Percentiles rank a stretch among this genome's conserved stretches.
These are phyloP conservation scores for Blastosporella zonata DNA, from an alignment of 1,284 basidiomycete species.

Conservation along the genomic window DNA sequence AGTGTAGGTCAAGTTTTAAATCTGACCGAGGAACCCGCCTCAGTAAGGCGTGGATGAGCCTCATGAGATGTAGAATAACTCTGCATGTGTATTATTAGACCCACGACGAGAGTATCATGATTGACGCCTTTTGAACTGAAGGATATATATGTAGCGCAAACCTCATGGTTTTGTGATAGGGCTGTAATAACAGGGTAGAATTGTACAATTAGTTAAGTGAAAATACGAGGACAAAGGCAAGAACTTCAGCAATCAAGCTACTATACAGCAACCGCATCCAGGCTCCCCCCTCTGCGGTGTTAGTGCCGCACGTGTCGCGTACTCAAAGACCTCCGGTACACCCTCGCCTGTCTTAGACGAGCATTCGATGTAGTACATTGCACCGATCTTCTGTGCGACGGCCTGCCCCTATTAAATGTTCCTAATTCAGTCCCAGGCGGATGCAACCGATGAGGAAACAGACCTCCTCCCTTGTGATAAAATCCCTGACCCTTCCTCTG, in stretches of 20 bases:
- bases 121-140: no score
- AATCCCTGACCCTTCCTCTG: conserved; percentile 19
- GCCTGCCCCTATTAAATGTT: conserved; percentile 65
- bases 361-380: conserved; percentile 88
- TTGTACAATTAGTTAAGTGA: no score
- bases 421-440: background rate
- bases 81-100: background rate
- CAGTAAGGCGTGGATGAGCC: background rate
- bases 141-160: no score
- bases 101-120: no score
- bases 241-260: background rate
- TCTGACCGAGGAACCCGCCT: background rate
- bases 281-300: background rate
- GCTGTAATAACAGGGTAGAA: no score
- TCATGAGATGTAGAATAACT: background rate
- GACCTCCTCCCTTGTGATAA: conserved; percentile 5
- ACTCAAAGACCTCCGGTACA: conserved; percentile 90
- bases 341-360: conserved; percentile 87
- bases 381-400: conserved; percentile 86
- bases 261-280: conserved; percentile 6
- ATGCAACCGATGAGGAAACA: background rate
- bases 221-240: background rate
- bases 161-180: no score
- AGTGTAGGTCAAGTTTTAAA: background rate
- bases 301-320: conserved; percentile 80